Evolutionary conservation across 805 yeast species (phyloP), one percentile per base, ranked within the genome.

Genomic region (Cyberlindnera americana): DNA sequence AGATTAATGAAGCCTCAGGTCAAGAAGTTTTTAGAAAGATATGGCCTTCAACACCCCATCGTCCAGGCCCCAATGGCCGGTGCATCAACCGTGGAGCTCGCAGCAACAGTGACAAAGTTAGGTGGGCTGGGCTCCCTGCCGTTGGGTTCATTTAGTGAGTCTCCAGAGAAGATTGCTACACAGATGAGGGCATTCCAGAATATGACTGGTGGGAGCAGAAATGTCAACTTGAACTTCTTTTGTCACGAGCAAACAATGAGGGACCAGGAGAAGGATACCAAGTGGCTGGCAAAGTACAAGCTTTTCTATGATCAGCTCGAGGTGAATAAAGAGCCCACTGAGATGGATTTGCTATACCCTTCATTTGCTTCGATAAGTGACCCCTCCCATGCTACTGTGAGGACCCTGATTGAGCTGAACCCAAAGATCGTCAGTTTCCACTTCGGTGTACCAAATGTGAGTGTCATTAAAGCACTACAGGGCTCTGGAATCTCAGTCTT

Each of bases 61-160:
- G 57, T 77, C 25, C 81, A 75, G 50, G 67, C 82, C 1, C 82
- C 83, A 16, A 77, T 77, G 82, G 81, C 82, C 1, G 81, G 81
- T 1, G 66, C 74, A 3, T 61, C 73, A 12, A 72, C 75, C 1
- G 59, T 66, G 2, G 53, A 57, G 22, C 48, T 76, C 41, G 78
- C 78, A 1, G 64, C 70, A 1, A 62, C 61, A 2, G 67, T 72
- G 1, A 54, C 67, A 4, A 54, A 57, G 9, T 47, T 49, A 7
- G 82, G 82, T 0, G 78, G 71, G 1, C 36, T 77, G n/a, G 83
- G 80, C 0, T 70, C 79, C 1, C 42, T 77, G 4, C 58, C 66
- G 4, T 31, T 60, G 6, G 57, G 57, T 3, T 30, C 42, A 5
- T 17, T 33, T 5, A 28, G 40, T 14, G 46, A 46, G 7, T 33